phyloP scores from a whole-genome alignment of 2,329 filamentous ascomycete genomes.

The Neofusicoccum umdonicola region DNA sequence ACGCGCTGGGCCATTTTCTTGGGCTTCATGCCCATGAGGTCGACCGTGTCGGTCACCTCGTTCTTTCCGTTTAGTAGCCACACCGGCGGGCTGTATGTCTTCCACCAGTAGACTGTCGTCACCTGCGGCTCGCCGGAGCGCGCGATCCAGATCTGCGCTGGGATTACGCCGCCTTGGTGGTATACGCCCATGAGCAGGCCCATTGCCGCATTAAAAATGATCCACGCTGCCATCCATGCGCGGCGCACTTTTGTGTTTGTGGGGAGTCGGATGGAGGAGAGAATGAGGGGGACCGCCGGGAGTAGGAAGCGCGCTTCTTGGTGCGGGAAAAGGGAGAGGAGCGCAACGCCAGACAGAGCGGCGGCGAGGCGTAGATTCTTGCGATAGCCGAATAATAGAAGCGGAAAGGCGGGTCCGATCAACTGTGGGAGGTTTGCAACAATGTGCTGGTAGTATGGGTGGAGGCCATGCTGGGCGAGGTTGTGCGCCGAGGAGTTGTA shows the following conservation, averaged over 20 bases:
- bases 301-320: slow-evolving; percentile 78
- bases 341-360: slow-evolving; percentile 68
- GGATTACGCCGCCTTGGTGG: slow-evolving; percentile 76
- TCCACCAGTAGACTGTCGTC: slow-evolving; percentile 73
- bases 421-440: slow-evolving; percentile 53
- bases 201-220: slow-evolving; percentile 66
- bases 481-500: slow-evolving; percentile 52
- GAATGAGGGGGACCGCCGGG: slow-evolving; percentile 71
- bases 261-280: slow-evolving; percentile 70
- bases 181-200: slow-evolving; percentile 76
- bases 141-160: slow-evolving; percentile 72
- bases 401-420: slow-evolving; percentile 50
- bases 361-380: slow-evolving; percentile 64
- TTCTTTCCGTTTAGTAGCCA: slow-evolving; percentile 79
- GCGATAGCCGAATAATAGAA: slow-evolving; percentile 50
- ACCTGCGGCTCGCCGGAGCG: slow-evolving; percentile 56
- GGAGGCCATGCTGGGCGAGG: slow-evolving; percentile 53
- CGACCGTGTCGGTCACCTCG: slow-evolving; percentile 65
- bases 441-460: slow-evolving; percentile 53
- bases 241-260: slow-evolving; percentile 44
- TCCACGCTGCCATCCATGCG: slow-evolving; percentile 59
- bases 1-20: slow-evolving; percentile 60
- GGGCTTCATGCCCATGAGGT: slow-evolving; percentile 71
- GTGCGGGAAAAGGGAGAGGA: slow-evolving; percentile 73
- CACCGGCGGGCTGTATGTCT: slow-evolving; percentile 77